Conservation (phyloP, 75 land plant species). For the Picea glauca region DNA sequence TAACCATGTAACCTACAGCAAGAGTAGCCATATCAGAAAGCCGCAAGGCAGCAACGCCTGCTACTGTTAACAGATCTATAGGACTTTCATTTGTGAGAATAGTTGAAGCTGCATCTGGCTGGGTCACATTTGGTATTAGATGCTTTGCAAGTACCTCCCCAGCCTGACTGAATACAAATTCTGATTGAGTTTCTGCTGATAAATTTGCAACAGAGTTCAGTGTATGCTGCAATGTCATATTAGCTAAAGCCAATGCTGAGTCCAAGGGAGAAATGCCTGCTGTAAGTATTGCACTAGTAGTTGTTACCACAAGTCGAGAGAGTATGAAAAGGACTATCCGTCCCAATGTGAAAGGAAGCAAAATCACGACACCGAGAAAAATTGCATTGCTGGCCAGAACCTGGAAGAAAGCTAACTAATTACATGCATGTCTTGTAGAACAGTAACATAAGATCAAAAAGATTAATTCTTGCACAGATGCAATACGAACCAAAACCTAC, state of each 20-base stretch:
- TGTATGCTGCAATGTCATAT: slow-evolving; percentile 47
- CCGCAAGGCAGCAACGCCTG: slow-evolving; percentile 31
- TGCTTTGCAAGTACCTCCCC: slow-evolving; percentile 22
- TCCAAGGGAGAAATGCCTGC: slow-evolving; percentile 42
- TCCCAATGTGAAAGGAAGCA: slow-evolving; percentile 87
- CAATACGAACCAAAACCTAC: too few species aligned
- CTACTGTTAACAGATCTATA: slow-evolving; percentile 34
- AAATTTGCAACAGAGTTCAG: slow-evolving; percentile 33
- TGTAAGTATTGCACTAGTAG: slow-evolving; percentile 29
- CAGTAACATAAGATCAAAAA: not conserved
- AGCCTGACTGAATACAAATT: slow-evolving; percentile 18
- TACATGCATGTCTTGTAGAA: not conserved
- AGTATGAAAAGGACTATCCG: slow-evolving; percentile 60
- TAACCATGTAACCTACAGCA: slow-evolving; percentile 78
- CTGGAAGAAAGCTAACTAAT: slow-evolving; percentile 37
- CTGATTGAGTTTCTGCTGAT: slow-evolving; percentile 22
- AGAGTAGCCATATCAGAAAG: slow-evolving; percentile 94
- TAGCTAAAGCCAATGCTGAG: slow-evolving; percentile 42
- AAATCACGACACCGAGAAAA: slow-evolving; percentile 80
- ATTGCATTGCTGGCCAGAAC: slow-evolving; percentile 96
- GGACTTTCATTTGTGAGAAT: slow-evolving; percentile 12
- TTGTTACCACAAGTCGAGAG: slow-evolving; percentile 57
- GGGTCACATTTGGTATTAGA: slow-evolving; percentile 28
- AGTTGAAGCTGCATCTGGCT: slow-evolving; percentile 11
- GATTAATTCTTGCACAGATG: not conserved